Base-by-base conservation (phyloP, 2,329 filamentous ascomycete genomes). In the Ophiostoma perfectum region DNA sequence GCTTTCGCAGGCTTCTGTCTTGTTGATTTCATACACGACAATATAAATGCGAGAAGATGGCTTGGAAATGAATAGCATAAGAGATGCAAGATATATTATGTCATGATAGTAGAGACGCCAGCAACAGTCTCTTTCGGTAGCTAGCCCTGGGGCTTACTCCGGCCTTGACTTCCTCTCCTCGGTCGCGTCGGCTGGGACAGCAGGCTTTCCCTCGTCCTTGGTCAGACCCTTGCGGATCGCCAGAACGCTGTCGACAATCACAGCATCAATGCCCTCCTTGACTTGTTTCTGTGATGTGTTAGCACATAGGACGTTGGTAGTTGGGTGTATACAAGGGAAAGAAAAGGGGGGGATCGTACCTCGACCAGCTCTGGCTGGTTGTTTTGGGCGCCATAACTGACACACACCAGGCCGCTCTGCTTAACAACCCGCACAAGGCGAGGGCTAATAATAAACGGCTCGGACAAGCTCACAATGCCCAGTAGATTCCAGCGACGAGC, bases 211-310 rank as follows among this genome's bases (percentile, higher is more conserved):
- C 42, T 74, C 72, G 18, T 73, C 73, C 66, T 76, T 79, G 0
- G 91, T 95, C 70, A 99, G 83, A 0, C 92, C 94, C 78, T 97
- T 93, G 64, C 94, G 88, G 73, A 99, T 97, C 55, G 92, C 92
- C 42, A 98, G 85, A 3, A 99, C 94, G 71, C 88, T 95, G 77
- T 99, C 95, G 14, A 98, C 95, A 75, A 99, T 99, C 67, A 99
- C 94, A 1, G 95, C 95, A 76, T 99, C 95, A 71, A 99, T 97
- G 64, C 95, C 94, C 78, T 97, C 92, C 67, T 92, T 91, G 9
- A 96, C 92, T 88, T 99, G 95, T 71, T 90, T 81, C 88, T 27
- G 27, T 27, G 27, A 27, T 27, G 27, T 27, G 27, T 27, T 27
- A 27, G 27, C 2, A 27, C 93, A 49, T 49, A 4, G 9, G 76